Evolutionary conservation across 2,329 filamentous ascomycete species (phyloP), one percentile per base, ranked within the genome.

Genomic region (Chalaropsis ovoidea): DNA sequence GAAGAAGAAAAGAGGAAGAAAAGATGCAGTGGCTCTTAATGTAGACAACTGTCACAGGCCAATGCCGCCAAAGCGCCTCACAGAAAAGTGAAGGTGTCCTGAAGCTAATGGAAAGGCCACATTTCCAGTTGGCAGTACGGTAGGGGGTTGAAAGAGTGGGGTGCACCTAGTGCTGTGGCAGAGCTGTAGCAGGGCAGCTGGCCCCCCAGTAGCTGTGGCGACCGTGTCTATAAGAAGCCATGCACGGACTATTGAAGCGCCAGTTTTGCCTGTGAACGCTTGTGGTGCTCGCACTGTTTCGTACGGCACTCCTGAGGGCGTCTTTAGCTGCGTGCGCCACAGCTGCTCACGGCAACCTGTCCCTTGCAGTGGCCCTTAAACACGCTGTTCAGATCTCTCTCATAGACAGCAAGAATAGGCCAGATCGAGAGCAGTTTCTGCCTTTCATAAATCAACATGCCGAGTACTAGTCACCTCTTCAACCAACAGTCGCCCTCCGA

Each of bases 81-180:
- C 76, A 78, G 22, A 42, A 66, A 60, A 66, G 61, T 66, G 61
- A 66, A 35, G 64, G 65, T 66, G 66, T 67, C 66, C 66, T 65
- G 56, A 67, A 67, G 49, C 42, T 43, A 15, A 11, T 67, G 63
- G 63, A 67, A 77, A 79, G 77, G 77, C 78, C 77, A 79, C 76
- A 79, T 79, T 78, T 77, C 77, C 77, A 72, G 70, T 72, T 69
- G 68, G 41, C 62, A 62, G 56, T 13, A 66, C 24, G 61, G 43
- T 45, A 42, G 42, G 65, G 56, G 61, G 54, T 41, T 49, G 10
- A 6, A 7, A 11, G 19, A 49, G 43, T 54, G 31, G 65, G 52
- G 65, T 67, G 61, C 13, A 4, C 45, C 22, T 43, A 66, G 49
- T 52, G 24, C 24, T 8, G 27, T 17, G 35, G 24, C 17, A 41